Conservation (phyloP, 2,329 filamentous ascomycete species). For the Penicillium oxalicum region DNA sequence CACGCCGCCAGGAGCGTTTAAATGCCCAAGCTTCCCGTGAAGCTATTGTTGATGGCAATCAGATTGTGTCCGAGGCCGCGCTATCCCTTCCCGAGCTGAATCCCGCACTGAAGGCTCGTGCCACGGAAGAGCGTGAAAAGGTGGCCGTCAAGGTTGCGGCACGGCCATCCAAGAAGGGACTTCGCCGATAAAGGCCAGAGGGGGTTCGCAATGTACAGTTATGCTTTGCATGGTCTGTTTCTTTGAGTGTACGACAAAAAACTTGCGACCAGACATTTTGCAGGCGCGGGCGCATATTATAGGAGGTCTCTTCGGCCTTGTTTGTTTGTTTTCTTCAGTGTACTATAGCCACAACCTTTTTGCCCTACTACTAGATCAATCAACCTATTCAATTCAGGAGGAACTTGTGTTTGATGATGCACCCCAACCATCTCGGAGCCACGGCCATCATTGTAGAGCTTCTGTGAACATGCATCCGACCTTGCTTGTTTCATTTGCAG, state of each 20-base stretch:
- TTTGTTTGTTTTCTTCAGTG: slow-evolving; percentile 21
- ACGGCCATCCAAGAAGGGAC: slow-evolving; percentile 13
- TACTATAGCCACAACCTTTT: slow-evolving; percentile 20
- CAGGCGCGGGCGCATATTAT: slow-evolving; percentile 30
- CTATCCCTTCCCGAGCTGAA: slow-evolving; percentile 29
- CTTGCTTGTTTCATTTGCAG: too few species aligned
- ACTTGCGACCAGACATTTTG: slow-evolving; percentile 26
- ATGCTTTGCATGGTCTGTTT: slow-evolving; percentile 18
- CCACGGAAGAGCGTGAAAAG: slow-evolving; percentile 21
- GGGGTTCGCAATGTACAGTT: slow-evolving; percentile 13
- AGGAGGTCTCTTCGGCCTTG: slow-evolving; percentile 23
- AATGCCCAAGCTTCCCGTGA: slow-evolving; percentile 53
- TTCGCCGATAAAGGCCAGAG: slow-evolving; percentile 14
- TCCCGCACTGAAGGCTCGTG: slow-evolving; percentile 23
- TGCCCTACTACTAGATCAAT: too few species aligned
- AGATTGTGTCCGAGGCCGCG: slow-evolving; percentile 34
- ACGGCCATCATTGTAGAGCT: too few species aligned
- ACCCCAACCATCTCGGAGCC: too few species aligned
- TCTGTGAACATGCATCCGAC: too few species aligned
- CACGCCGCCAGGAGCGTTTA: slow-evolving; percentile 49
- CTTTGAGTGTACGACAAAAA: slow-evolving; percentile 17
- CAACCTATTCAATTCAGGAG: too few species aligned
- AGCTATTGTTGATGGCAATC: slow-evolving; percentile 50
- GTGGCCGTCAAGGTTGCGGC: slow-evolving; percentile 24
- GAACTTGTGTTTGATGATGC: too few species aligned